Evolutionary conservation across 768 basidiomycete genomes (phyloP).

Genomic region (Trametes cinnabarina): DNA sequence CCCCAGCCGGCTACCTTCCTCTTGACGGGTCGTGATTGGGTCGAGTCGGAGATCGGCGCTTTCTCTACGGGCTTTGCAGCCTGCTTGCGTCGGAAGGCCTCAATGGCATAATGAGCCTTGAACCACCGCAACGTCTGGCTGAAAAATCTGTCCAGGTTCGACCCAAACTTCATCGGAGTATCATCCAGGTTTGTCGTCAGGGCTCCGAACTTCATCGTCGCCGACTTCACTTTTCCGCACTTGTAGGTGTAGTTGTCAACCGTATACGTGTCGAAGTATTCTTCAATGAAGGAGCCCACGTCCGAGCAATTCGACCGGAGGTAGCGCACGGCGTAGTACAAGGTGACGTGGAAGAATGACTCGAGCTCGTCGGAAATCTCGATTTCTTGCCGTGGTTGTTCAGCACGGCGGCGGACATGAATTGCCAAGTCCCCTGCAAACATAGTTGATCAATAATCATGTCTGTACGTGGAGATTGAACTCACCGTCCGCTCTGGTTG

Average conservation of each 20-base stretch:
- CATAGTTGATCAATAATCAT: no score
- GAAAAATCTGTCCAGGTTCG: not conserved
- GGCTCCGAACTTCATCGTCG: not conserved
- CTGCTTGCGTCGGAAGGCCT: not conserved
- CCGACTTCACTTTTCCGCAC: not conserved
- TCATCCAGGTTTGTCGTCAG: not conserved
- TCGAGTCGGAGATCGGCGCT: no score
- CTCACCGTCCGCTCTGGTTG: not conserved
- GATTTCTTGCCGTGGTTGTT: constrained; percentile 6
- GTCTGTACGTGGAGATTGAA: not conserved
- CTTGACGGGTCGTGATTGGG: no score
- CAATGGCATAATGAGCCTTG: not conserved
- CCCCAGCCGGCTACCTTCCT: no score
- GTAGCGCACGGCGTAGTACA: constrained; percentile 1
- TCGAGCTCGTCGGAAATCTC: constrained; percentile 22
- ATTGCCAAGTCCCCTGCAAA: constrained; percentile 23
- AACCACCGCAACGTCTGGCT: not conserved
- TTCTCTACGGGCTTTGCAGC: no score
- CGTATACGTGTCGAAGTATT: not conserved
- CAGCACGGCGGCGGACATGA: constrained; percentile 15
- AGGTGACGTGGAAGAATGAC: constrained; percentile 18
- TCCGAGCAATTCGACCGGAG: not conserved
- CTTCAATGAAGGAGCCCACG: not conserved
- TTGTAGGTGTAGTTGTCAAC: not conserved
- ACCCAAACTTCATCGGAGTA: not conserved